phyloP scores from a whole-genome alignment of 2,329 filamentous ascomycete species.

The Fusarium sp. region DNA sequence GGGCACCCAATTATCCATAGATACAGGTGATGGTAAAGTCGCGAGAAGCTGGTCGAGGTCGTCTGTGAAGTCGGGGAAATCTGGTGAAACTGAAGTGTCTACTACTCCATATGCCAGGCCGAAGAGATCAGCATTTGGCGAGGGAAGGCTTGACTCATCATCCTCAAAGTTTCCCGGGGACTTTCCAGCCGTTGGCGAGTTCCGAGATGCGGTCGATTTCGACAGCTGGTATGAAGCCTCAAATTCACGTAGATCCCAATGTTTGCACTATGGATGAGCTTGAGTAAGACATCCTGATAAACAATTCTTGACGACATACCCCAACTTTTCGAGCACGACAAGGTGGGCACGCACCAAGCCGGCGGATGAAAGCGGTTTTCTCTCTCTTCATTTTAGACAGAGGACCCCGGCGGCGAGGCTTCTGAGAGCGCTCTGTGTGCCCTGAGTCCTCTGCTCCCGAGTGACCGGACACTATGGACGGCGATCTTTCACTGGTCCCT shows the following conservation, averaged over 20 bases:
- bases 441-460: constrained; percentile 11
- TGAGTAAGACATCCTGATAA: background rate
- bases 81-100: background rate
- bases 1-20: background rate
- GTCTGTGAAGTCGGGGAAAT: background rate
- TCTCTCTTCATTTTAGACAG: constrained; percentile 24
- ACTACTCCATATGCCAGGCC: background rate
- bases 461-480: constrained; percentile 3
- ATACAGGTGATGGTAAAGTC: background rate
- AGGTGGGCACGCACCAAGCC: constrained; percentile 17
- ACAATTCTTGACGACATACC: constrained; percentile 4
- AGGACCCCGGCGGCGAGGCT: constrained; percentile 17
- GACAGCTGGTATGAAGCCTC: constrained; percentile 15
- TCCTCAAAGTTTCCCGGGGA: background rate
- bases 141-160: background rate
- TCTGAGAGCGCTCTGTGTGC: background rate
- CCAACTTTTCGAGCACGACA: constrained; percentile 20
- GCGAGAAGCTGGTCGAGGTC: background rate
- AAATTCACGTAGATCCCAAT: constrained; percentile 30
- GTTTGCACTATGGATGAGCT: constrained; percentile 12
- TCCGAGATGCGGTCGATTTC: background rate
- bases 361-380: constrained; percentile 25
- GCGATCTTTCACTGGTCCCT: constrained; percentile 7
- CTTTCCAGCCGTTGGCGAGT: background rate
- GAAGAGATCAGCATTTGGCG: background rate